Base-by-base conservation (phyloP, 2,329 filamentous ascomycete species). In the Sphaerulina musiva region DNA sequence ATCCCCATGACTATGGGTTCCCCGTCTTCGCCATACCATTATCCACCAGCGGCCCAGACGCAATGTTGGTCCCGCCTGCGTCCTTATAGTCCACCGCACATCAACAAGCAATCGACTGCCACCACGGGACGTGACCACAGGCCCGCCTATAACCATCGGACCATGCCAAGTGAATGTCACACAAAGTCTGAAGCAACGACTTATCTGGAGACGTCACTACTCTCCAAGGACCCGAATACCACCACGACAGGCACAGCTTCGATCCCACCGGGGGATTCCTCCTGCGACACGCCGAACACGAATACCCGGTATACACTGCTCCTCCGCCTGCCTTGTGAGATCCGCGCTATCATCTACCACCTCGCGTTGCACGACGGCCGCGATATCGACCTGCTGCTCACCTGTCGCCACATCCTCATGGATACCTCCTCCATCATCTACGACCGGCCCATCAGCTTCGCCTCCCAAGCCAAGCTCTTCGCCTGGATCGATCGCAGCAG, bases 391-490 rank as follows among this genome's bases (percentile, higher is more conserved):
- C 20, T 65, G 14, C 45, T 65, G 17, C 54, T 14, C 39, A 55
- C 59, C 31, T 60, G 59, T 48, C 51, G 46, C 9, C 57, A 60
- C 40, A 46, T 64, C 46, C 51, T 58, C 50, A 65, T 62, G 61
- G 63, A 68, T 54, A 53, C 58, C 34, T 56, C 56, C 39, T 23
- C 60, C 8, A 50, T 53, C n/a, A 52, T 62, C 3, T 62, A 61
- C 42, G 57, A 62, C 45, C 64, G 62, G 1, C 58, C 57, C 1
- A 36, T 61, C 46, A 57, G 42, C 40, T 64, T 67, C 50, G 29
- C 57, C 8, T 66, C 64, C 2, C 66, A 68, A 50, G 36, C 53
- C 7, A 57, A 61, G 23, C 59, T 68, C 48, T 62, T 63, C 57
- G 29, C 53, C 43, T 67, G 65, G 65, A 58, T 67, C 26, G 48